Conservation (phyloP, 371 early-diverging fungal species). For the Entomophthora muscae region DNA sequence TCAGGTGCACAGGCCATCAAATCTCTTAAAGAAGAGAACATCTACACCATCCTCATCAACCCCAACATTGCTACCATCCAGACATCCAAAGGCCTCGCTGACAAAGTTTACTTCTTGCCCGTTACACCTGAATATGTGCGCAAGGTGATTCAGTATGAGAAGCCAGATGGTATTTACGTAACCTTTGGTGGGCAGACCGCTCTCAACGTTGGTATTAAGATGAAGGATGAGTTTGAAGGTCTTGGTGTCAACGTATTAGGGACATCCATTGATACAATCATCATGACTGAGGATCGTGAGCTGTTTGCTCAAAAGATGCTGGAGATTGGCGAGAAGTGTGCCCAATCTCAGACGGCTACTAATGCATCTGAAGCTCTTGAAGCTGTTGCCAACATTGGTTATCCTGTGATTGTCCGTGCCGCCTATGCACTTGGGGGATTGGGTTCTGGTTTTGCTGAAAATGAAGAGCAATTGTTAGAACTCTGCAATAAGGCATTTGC, state of each 20-base stretch:
- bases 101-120: slow-evolving; percentile 85
- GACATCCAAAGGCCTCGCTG: slow-evolving; percentile 83
- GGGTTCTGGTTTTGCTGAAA: slow-evolving; percentile 84
- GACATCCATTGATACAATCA: slow-evolving; percentile 77
- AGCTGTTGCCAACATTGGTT: slow-evolving; percentile 68
- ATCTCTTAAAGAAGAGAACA: slow-evolving; percentile 74
- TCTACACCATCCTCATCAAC: slow-evolving; percentile 80
- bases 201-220: slow-evolving; percentile 74
- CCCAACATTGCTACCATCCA: slow-evolving; percentile 96
- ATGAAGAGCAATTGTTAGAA: slow-evolving; percentile 45
- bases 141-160: slow-evolving; percentile 72
- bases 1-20: slow-evolving; percentile 92
- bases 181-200: slow-evolving; percentile 94
- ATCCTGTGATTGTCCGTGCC: slow-evolving; percentile 83
- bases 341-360: slow-evolving; percentile 66
- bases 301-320: slow-evolving; percentile 70
- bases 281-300: slow-evolving; percentile 83
- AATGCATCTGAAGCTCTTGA: slow-evolving; percentile 63
- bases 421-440: slow-evolving; percentile 91
- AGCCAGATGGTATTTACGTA: slow-evolving; percentile 83
- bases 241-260: slow-evolving; percentile 80
- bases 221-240: slow-evolving; percentile 54
- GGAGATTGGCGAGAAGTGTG: slow-evolving; percentile 73
- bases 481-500: slow-evolving; percentile 64
- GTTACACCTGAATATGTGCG: slow-evolving; percentile 81